These are phyloP conservation scores for Colletotrichum sublineola DNA, from an alignment of 2,329 filamentous ascomycete species.

Conservation along the genomic window DNA sequence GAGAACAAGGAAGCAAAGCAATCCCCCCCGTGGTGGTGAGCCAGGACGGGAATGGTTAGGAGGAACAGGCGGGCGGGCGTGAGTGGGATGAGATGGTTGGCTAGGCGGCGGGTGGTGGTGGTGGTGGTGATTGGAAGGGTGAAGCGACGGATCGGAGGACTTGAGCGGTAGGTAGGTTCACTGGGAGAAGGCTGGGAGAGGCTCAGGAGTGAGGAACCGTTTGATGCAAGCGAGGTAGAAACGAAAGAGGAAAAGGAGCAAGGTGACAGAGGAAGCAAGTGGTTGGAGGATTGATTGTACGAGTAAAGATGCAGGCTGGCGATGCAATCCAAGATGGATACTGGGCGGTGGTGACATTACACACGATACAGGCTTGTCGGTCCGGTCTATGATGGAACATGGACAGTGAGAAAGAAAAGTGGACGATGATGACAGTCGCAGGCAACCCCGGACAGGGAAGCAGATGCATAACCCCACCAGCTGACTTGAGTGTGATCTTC, in stretches of 20 bases:
- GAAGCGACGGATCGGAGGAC: slow-evolving; percentile 36
- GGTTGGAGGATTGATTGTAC: neutral
- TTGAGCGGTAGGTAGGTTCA: neutral
- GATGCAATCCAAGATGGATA: slow-evolving; percentile 4
- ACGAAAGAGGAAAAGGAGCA: neutral
- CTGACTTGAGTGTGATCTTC: neutral
- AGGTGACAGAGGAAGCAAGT: too few species aligned
- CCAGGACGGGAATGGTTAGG: slow-evolving; percentile 29
- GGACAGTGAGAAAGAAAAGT: slow-evolving; percentile 1
- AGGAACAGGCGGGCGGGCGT: slow-evolving; percentile 39
- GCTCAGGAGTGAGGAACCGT: neutral
- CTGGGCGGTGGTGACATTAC: neutral
- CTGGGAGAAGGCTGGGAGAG: neutral
- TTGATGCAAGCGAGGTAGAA: neutral
- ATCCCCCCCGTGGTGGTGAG: slow-evolving; percentile 15
- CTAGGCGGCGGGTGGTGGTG: slow-evolving; percentile 7
- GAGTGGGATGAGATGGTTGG: slow-evolving; percentile 25
- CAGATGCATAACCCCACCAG: slow-evolving; percentile 1
- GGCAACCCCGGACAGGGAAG: slow-evolving; percentile 16
- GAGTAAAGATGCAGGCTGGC: neutral
- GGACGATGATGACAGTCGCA: slow-evolving; percentile 36
- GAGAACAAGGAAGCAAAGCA: slow-evolving; percentile 6
- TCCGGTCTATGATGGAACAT: slow-evolving; percentile 1
- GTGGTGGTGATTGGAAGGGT: slow-evolving; percentile 25
- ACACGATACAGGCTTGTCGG: slow-evolving; percentile 3